phyloP scores from a whole-genome alignment of 192 early-diverging fungal genomes.

The Coemansia sp. region DNA sequence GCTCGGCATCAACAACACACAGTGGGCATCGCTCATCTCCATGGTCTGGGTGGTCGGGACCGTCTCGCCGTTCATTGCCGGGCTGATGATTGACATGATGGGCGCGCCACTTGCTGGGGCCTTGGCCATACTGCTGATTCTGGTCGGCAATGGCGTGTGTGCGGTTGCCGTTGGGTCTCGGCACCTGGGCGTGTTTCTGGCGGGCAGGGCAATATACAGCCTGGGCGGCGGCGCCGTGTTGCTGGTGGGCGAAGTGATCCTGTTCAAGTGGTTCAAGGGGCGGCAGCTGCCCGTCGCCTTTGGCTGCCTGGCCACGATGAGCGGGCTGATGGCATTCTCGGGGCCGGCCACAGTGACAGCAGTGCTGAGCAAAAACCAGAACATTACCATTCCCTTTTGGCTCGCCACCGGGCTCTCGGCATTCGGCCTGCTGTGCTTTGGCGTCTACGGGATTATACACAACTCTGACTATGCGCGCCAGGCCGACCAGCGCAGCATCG shows the following conservation, averaged over 20 bases:
- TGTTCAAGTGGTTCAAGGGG: conserved; percentile 51
- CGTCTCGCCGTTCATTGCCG: conserved; percentile 46
- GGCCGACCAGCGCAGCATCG: conserved; percentile 1
- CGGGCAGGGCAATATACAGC: conserved; percentile 48
- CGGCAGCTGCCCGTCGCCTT: conserved; percentile 41
- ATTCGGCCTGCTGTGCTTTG: conserved; percentile 47
- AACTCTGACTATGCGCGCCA: conserved; percentile 38
- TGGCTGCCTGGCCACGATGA: conserved; percentile 38
- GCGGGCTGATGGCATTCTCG: conserved; percentile 40
- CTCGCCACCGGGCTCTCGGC: conserved; percentile 52
- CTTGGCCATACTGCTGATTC: conserved; percentile 32
- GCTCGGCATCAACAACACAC: conserved; percentile 48
- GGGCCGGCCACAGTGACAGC: conserved; percentile 38
- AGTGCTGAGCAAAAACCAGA: conserved; percentile 27
- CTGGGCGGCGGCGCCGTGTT: conserved; percentile 45
- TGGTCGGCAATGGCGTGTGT: conserved; percentile 38
- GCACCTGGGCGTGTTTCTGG: conserved; percentile 28
- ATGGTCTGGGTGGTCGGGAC: conserved; percentile 50
- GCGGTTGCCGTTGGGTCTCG: conserved; percentile 29
- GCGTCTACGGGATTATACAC: conserved; percentile 49
- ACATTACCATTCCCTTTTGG: conserved; percentile 45
- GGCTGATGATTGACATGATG: conserved; percentile 50
- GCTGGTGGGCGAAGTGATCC: conserved; percentile 48
- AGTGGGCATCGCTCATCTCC: conserved; percentile 47
- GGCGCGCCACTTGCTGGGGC: conserved; percentile 43